Base-by-base conservation (phyloP, 2,329 filamentous ascomycete genomes). In the Paecilomyces sp. region DNA sequence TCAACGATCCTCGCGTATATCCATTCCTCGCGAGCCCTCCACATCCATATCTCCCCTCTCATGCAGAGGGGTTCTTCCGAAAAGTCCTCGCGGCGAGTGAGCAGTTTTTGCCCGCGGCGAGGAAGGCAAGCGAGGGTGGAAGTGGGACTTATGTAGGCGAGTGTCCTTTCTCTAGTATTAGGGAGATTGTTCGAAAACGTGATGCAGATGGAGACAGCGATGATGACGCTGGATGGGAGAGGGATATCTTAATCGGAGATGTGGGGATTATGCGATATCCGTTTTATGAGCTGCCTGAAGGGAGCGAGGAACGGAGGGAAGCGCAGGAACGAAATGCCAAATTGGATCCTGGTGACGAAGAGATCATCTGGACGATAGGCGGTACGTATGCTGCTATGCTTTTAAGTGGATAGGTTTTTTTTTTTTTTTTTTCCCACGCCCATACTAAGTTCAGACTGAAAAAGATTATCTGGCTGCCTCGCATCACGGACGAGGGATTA, bases 401-500 rank as follows among this genome's bases (percentile, higher is more conserved):
- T 61, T 22, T 47, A 3, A 50, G 22, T 6, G 11, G 22, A 9
- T 56, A 13, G 25, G 6, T 28, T 28, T 3, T 28, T 6, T 6
- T 28, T 6, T 28, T 4, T 28, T 28, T 28, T 28, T 3, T 28
- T 28, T 6, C 3, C 3, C 25, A 22, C 22, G 22, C 22, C 47
- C 57, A 47, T 63, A 56, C 60, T 63, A 47, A 63, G 58, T 50
- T 13, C 51, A 53, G 31, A 4, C 4, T 5, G 8, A 50, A 33
- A 50, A 33, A 69, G 68, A 67, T 55, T 67, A 60, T 31, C 63
- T 72, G 6, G 54, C 64, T 3, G 62, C 71, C 1, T 57, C 64
- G 22, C 62, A 70, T 54, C 70, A 73, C 22, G 63, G 68, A 1
- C 61, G 60, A n/a, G 71, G 71, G 6, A 68, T 73, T 30, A 72